Evolutionary conservation across 345 rosid species (phyloP).

Genomic region (Eucalyptus caleyi): DNA sequence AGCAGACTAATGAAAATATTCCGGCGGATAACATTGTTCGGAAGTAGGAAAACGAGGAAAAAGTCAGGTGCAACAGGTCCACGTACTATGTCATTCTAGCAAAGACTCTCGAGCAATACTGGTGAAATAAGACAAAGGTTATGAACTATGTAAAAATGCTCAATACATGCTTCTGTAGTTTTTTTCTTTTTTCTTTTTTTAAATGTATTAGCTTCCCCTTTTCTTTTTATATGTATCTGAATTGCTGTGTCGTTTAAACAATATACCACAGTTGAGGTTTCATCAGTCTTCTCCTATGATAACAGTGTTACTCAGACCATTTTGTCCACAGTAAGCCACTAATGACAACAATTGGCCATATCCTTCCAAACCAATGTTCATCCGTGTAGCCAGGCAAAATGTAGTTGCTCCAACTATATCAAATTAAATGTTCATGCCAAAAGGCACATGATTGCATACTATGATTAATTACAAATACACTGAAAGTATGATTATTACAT

Average conservation of each 20-base stretch:
- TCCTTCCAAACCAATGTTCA: neutral
- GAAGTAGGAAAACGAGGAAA: conserved; percentile 37
- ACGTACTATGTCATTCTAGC: neutral
- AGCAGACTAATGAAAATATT: conserved; percentile 24
- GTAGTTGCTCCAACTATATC: neutral
- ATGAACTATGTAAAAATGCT: neutral
- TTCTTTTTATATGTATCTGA: neutral
- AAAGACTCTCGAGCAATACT: neutral
- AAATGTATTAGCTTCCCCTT: neutral
- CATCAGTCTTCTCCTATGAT: neutral
- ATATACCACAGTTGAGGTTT: neutral
- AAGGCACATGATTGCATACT: neutral
- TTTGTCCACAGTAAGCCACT: neutral
- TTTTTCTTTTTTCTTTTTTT: neutral
- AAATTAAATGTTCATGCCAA: neutral
- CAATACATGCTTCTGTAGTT: neutral
- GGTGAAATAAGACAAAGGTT: neutral
- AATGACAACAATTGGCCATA: neutral
- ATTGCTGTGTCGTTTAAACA: neutral
- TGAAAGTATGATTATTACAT: neutral
- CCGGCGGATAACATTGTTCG: conserved; percentile 22
- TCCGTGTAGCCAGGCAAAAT: neutral
- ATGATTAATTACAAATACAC: neutral
- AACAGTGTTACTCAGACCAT: neutral
- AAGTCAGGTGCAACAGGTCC: neutral